phyloP scores from a whole-genome alignment of 257 asterid genomes.

The Fraxinus excelsior region DNA sequence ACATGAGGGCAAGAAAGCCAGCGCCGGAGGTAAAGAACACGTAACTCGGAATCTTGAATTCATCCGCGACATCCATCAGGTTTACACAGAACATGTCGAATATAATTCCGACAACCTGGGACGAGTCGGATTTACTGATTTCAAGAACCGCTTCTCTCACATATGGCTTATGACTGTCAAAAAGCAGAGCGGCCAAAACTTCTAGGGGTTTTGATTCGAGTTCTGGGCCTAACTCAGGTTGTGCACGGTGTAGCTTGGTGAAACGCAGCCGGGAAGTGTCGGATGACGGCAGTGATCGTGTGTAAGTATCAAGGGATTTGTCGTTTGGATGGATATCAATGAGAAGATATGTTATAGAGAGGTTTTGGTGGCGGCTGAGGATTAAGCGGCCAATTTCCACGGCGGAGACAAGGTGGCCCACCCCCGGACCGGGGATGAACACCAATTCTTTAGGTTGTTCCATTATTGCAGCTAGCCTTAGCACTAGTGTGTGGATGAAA shows the following conservation, averaged over 20 bases:
- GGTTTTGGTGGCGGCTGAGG: conserved; percentile 26
- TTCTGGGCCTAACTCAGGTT: not conserved
- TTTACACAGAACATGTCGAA: conserved; percentile 49
- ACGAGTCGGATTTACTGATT: not conserved
- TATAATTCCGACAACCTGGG: conserved; percentile 34
- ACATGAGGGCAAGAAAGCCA: conserved; percentile 37
- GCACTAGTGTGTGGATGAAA: not conserved
- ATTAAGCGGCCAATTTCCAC: conserved; percentile 52
- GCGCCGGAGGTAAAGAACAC: conserved; percentile 48
- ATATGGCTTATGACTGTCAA: conserved; percentile 26
- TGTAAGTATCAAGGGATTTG: conserved; percentile 13
- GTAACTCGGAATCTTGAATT: conserved; percentile 44
- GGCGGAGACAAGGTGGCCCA: conserved; percentile 58
- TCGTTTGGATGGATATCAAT: conserved; percentile 30
- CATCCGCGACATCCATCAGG: conserved; percentile 50
- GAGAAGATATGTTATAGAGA: conserved; percentile 48
- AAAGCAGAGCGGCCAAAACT: not conserved
- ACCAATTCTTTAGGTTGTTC: conserved; percentile 17
- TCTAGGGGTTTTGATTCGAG: conserved; percentile 1
- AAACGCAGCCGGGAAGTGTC: conserved; percentile 28
- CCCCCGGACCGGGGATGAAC: conserved; percentile 61
- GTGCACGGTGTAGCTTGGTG: conserved; percentile 32
- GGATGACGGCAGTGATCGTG: conserved; percentile 6
- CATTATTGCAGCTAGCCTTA: not conserved
- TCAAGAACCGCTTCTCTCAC: conserved; percentile 37